A percentile compares a stretch with the other conserved stretches of the same genome.
These are phyloP conservation scores for Circinella umbellata DNA, from an alignment of 371 early-diverging fungal genomes.

Conservation along the genomic window DNA sequence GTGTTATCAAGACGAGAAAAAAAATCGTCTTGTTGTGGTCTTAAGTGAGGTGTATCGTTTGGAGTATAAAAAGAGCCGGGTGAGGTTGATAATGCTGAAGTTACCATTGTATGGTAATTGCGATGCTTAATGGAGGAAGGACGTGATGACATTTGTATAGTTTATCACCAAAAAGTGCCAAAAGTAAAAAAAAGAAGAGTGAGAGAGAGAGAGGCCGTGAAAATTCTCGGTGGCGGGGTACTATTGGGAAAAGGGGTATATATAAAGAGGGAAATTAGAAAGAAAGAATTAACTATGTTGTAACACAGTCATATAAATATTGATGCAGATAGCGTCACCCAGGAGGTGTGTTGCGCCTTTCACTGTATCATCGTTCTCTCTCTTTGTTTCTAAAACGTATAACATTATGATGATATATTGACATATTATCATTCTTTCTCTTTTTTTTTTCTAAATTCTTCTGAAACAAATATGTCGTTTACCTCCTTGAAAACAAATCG, in stretches of 20 bases:
- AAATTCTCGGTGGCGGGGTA: constrained; percentile 10
- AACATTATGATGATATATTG: no score
- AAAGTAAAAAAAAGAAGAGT: neutral
- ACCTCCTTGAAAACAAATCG: no score
- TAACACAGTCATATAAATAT: constrained; percentile 6
- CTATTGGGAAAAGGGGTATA: neutral
- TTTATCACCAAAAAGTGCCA: neutral
- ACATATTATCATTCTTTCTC: no score
- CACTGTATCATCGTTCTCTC: constrained; percentile 3
- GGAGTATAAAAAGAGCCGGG: constrained; percentile 13
- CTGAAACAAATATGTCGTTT: no score
- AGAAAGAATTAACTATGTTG: neutral
- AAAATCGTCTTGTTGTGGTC: constrained; percentile 4
- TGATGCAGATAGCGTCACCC: constrained; percentile 9
- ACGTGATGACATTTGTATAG: constrained; percentile 1
- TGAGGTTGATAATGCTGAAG: constrained; percentile 8
- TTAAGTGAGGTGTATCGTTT: constrained; percentile 3
- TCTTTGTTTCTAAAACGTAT: neutral
- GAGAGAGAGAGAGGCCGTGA: neutral
- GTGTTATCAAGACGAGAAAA: constrained; percentile 4
- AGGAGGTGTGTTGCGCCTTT: constrained; percentile 11
- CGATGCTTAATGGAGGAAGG: constrained; percentile 1
- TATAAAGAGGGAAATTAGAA: neutral
- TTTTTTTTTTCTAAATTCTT: no score
- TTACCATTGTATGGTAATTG: constrained; percentile 5